phyloP scores from a whole-genome alignment of 176 grass and related monocot species.

The Phyllostachys edulis region DNA sequence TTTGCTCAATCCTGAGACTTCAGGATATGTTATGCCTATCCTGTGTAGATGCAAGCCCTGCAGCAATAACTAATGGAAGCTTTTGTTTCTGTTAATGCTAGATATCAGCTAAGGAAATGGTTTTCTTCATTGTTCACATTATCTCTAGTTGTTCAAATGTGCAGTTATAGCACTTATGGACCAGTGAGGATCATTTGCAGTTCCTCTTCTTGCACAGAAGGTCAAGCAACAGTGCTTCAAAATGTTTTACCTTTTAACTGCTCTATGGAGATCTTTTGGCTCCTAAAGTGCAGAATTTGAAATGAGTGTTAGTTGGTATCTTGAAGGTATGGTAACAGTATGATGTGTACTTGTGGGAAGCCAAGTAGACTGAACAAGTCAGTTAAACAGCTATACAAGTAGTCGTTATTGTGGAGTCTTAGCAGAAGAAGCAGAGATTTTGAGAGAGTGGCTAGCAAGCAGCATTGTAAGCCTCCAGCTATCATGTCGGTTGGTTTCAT shows the following conservation, averaged over 20 bases:
- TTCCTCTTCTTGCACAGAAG: constrained; percentile 53
- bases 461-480: background rate
- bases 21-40: constrained; percentile 31
- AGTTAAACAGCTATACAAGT: background rate
- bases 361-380: background rate
- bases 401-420: background rate
- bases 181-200: constrained; percentile 42
- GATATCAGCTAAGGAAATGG: constrained; percentile 52
- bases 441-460: background rate
- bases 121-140: constrained; percentile 41
- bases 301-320: constrained; percentile 40
- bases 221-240: constrained; percentile 47
- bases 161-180: constrained; percentile 16
- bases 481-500: background rate
- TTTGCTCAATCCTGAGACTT: constrained; percentile 44
- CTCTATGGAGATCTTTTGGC: constrained; percentile 42
- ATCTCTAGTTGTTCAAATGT: constrained; percentile 37
- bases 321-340: constrained; percentile 13
- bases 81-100: constrained; percentile 45
- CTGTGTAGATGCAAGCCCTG: constrained; percentile 50
- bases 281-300: constrained; percentile 41
- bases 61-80: constrained; percentile 33
- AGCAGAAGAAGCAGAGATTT: background rate
- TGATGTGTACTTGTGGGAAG: constrained; percentile 2
- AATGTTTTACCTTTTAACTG: constrained; percentile 62